Evolutionary conservation across 2,329 filamentous ascomycete species (phyloP), one percentile per base, ranked within the genome.

Genomic region (Fusarium agapanthi): DNA sequence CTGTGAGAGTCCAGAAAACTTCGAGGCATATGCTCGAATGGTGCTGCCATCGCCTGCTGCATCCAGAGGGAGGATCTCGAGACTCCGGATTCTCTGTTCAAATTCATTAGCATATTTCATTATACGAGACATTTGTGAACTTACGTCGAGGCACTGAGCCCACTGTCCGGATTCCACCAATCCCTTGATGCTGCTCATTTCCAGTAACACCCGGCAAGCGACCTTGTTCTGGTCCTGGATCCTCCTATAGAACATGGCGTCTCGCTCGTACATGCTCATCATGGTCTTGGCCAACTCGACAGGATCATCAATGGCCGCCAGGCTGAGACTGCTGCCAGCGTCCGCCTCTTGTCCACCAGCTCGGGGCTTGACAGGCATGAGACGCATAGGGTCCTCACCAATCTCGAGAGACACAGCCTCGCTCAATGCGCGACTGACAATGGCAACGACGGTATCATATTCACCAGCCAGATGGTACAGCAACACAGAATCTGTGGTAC

Each of bases 381-480:
- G 85, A 45, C 91, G 91, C 82, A 95, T 87, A 24, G 92, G 90
- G 65, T 94, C 91, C 76, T 96, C 92, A 59, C 94, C 95, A 76
- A 97, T 88, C 77, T 97, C 95, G 16, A 95, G 88, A 18, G 94
- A 92, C 67, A 98, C 91, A 48, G 94, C 93, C 81, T 98, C 95
- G 62, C 95, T 97, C 40, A 99, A 87, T 7, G 95, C 92, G 43
- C 95, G 92, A 82, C 95, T 97, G 78, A 98, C 90, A 73, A 98
- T 95, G 32, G 89, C 86, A 47, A 98, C 90, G n/a, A 98, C 97
- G 60, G 91, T 95, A 80, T 99, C 95, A 80, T 97, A 98, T 81
- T 99, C 95, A 78, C 94, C 94, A 1, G 96, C 95, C 47, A 99
- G 87, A 81, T 99, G 95, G 81, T 97, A 98, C 57, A 99, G 87